Conservation (phyloP, 805 yeast species). For the Helenozyma baotianmanensis region DNA sequence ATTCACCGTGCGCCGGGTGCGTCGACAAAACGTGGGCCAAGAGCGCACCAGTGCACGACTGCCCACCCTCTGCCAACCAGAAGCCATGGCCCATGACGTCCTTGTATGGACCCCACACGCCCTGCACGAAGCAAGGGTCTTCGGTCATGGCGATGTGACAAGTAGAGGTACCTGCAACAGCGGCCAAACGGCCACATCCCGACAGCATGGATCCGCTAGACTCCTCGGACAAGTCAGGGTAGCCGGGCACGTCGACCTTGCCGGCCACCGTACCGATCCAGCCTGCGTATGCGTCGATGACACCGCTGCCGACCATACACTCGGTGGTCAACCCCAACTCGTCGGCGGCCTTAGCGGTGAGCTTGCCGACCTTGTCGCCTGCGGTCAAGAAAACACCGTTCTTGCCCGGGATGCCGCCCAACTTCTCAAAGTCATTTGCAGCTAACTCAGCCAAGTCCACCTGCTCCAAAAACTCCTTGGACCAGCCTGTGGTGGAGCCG, state of each 20-base stretch:
- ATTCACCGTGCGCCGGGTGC: constrained; percentile 82
- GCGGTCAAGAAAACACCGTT: constrained; percentile 78
- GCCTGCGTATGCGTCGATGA: constrained; percentile 97
- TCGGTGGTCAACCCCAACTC: constrained; percentile 77
- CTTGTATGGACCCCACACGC: constrained; percentile 98
- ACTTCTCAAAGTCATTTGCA: constrained; percentile 66
- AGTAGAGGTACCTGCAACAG: constrained; percentile 98
- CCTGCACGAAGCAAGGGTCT: constrained; percentile 84
- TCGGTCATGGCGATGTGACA: constrained; percentile 88
- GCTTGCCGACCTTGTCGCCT: constrained; percentile 82
- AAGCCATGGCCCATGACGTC: constrained; percentile 85
- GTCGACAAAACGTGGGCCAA: constrained; percentile 81
- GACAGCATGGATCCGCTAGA: constrained; percentile 43
- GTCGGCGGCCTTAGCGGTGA: constrained; percentile 62
- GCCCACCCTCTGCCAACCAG: constrained; percentile 99
- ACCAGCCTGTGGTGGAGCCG: constrained; percentile 85
- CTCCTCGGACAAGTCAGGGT: constrained; percentile 45
- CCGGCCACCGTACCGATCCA: constrained; percentile 99
- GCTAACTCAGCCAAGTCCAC: constrained; percentile 75
- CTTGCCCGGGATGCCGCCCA: constrained; percentile 79
- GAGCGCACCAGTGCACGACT: constrained; percentile 92
- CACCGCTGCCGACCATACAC: constrained; percentile 90
- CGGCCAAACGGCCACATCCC: constrained; percentile 85
- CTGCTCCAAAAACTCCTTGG: constrained; percentile 62
- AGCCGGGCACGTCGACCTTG: constrained; percentile 59